Base-by-base conservation (phyloP, 1,284 basidiomycete genomes). In the Irpex lacteus region DNA sequence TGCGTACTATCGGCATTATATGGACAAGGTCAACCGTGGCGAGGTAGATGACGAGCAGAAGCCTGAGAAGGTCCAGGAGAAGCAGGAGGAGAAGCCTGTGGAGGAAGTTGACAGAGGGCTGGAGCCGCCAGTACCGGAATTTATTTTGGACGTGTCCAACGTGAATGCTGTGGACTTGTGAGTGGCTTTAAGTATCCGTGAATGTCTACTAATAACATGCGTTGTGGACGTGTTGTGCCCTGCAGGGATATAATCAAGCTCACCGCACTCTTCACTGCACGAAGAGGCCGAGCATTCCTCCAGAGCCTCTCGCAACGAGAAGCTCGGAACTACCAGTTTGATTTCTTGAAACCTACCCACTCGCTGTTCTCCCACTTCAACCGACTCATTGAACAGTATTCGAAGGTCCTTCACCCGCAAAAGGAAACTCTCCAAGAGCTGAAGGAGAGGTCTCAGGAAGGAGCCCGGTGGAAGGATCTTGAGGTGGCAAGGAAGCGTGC, bases 341-440 rank as follows among this genome's bases (percentile, higher is more conserved):
- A 98, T 75, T 99, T 99, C 76, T 82, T 99, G 60, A 87, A 95
- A 55, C 98, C 97, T 3, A 94, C 89, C 0, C 97, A 98, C 76
- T 98, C 96, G 13, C 87, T 99, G 38, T 99, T 97, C 73, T 90
- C 92, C 60, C 97, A 94, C 79, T 99, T 98, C 82, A 98, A 99
- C 78, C 88, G 93, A 68, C 88, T 98, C 76, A 95, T 98, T 66
- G 96, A 98, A 73, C 96, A 98, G 76, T 99, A 99, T 78, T 89
- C 89, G 61, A 96, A 92, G 77, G 87, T 99, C 67, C 82, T 99
- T 72, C 85, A 94, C 65, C 96, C 98, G 57, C 85, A 86, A 66
- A 86, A 88, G 70, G 92, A 92, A 67, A 81, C 82, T 63, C 80
- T 97, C 70, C 88, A 88, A 68, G 82, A 85, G 65, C 76, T 98